Conservation (phyloP, 2,329 filamentous ascomycete species). For the Penicillium paneum region DNA sequence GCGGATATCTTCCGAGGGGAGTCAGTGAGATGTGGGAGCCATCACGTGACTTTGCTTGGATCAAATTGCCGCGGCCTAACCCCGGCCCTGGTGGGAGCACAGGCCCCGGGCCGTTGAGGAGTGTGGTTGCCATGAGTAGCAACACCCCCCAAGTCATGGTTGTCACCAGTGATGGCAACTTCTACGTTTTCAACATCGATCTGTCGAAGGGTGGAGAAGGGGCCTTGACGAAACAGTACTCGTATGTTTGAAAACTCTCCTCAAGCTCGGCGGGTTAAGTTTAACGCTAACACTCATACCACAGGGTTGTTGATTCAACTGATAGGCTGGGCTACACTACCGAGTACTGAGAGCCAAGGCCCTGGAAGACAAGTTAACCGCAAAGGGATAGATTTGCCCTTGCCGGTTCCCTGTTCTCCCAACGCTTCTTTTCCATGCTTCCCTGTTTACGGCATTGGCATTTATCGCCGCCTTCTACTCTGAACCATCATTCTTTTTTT, state of each 20-base stretch:
- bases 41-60: conserved; percentile 89
- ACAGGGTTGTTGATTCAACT: conserved; percentile 45
- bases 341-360: conserved; percentile 31
- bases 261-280: too few relatives aligned
- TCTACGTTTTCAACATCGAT: conserved; percentile 93
- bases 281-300: conserved; percentile 13
- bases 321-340: conserved; percentile 39
- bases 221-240: conserved; percentile 84
- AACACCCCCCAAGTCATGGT: conserved; percentile 97
- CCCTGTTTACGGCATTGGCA: not conserved
- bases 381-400: not conserved
- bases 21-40: conserved; percentile 99
- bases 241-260: conserved; percentile 59
- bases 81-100: conserved; percentile 37
- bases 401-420: not conserved
- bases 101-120: conserved; percentile 62
- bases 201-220: conserved; percentile 93
- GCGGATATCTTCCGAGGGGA: conserved; percentile 86
- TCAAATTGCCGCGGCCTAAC: conserved; percentile 73
- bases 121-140: conserved; percentile 96
- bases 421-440: not conserved
- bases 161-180: conserved; percentile 90
- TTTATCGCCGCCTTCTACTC: not conserved
- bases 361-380: not conserved
- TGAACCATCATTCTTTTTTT: not conserved